phyloP scores from a whole-genome alignment of 2,329 filamentous ascomycete genomes.

The Aspergillus brunneoviolaceus region DNA sequence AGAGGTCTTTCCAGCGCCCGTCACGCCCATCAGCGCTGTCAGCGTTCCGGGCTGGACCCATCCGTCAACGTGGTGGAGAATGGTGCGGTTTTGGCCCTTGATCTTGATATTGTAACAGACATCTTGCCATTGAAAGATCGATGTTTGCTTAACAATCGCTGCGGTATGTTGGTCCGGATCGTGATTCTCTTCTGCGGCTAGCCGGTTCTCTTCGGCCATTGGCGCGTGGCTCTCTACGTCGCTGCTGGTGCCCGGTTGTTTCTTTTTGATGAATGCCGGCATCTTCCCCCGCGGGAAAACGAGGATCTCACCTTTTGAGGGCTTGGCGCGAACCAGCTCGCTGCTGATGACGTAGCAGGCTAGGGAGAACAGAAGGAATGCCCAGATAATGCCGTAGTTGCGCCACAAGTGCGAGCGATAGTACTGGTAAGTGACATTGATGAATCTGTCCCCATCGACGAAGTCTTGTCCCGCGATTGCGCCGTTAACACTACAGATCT shows the following conservation, averaged over 20 bases:
- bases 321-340: conserved; percentile 61
- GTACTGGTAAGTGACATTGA: conserved; percentile 58
- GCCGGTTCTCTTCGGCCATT: conserved; percentile 50
- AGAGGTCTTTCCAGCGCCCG: conserved; percentile 87
- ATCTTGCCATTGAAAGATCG: conserved; percentile 78
- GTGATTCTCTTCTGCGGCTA: conserved; percentile 70
- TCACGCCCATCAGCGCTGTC: conserved; percentile 86
- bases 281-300: conserved; percentile 70
- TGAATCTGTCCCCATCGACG: conserved; percentile 61
- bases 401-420: conserved; percentile 60
- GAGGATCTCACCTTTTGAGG: conserved; percentile 72
- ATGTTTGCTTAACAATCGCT: conserved; percentile 72
- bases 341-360: conserved; percentile 61
- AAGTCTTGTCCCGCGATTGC: conserved; percentile 53
- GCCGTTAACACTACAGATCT: conserved; percentile 60
- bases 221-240: conserved; percentile 22
- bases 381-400: conserved; percentile 68
- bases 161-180: conserved; percentile 61
- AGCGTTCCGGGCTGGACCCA: conserved; percentile 91
- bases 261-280: conserved; percentile 43
- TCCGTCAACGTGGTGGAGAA: conserved; percentile 81
- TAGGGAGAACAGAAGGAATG: conserved; percentile 60
- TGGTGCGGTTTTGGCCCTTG: conserved; percentile 69
- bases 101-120: conserved; percentile 81
- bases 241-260: conserved; percentile 13